Percentiles rank a stretch among this genome's conserved stretches.
Conservation (phyloP, 2,329 filamentous ascomycete species). For the Ampelomyces quisqualis region DNA sequence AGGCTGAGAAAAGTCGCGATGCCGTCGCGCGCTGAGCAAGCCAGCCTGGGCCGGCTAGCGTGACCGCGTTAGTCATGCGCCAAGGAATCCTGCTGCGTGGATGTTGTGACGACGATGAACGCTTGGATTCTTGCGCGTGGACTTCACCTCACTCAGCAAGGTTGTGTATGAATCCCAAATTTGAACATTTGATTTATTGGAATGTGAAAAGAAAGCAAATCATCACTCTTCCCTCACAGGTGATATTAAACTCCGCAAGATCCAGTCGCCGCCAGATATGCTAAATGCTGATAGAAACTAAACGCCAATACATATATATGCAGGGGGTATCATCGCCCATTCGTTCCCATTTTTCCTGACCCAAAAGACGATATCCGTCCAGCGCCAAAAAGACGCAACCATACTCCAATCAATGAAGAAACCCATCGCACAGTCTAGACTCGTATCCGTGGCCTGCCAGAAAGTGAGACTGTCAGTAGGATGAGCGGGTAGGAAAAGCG, state of each 20-base stretch:
- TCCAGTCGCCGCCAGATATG: too few relatives aligned
- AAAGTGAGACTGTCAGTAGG: not conserved
- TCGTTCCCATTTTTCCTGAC: not conserved
- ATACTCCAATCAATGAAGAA: not conserved
- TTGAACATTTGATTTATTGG: too few relatives aligned
- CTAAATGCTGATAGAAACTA: slow-evolving; percentile 6
- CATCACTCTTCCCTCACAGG: too few relatives aligned
- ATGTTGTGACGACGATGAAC: too few relatives aligned
- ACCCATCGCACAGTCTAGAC: not conserved
- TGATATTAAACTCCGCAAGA: too few relatives aligned
- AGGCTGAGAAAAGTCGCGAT: slow-evolving; percentile 20
- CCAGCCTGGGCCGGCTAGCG: slow-evolving; percentile 8
- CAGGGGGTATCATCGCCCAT: slow-evolving; percentile 19
- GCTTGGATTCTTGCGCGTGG: too few relatives aligned
- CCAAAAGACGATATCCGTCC: too few relatives aligned
- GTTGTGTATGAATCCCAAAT: too few relatives aligned
- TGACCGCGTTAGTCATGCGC: slow-evolving; percentile 10
- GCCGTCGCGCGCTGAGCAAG: slow-evolving; percentile 16
- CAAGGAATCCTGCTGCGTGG: too few relatives aligned
- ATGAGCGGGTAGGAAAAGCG: not conserved
- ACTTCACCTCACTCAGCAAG: too few relatives aligned
- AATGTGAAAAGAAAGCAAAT: too few relatives aligned
- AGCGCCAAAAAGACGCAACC: not conserved
- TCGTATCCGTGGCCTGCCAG: slow-evolving; percentile 6
- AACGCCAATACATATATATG: slow-evolving; percentile 16